Conservation (phyloP, 257 asterid genomes). For the Ligustrum vulgare region DNA sequence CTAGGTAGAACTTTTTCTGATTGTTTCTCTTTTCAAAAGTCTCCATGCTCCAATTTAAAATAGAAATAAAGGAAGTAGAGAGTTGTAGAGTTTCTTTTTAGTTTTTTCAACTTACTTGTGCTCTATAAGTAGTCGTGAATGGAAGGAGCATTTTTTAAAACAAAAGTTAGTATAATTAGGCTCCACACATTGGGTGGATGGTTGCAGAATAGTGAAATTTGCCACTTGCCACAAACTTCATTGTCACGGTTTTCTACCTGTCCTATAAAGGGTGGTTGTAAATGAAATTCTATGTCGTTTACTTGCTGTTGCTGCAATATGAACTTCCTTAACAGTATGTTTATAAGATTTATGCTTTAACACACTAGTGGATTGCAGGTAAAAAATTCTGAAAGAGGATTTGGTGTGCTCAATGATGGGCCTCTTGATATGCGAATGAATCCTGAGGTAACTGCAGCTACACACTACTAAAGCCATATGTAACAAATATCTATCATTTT, state of each 20-base stretch:
- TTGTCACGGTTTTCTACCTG: background rate
- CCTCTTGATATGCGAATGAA: slow-evolving; percentile 99
- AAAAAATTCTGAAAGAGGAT: slow-evolving; percentile 83
- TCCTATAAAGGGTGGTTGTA: background rate
- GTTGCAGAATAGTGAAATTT: too few relatives aligned
- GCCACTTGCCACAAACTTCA: slow-evolving; percentile 1
- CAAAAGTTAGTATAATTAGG: too few relatives aligned
- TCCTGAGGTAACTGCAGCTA: slow-evolving; percentile 66
- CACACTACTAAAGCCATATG: background rate
- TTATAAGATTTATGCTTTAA: background rate
- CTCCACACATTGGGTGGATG: too few relatives aligned
- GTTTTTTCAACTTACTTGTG: too few relatives aligned
- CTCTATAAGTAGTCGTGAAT: too few relatives aligned
- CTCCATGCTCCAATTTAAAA: too few relatives aligned
- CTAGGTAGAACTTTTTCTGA: too few relatives aligned
- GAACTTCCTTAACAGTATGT: background rate
- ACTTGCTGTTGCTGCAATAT: background rate
- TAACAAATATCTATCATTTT: too few relatives aligned
- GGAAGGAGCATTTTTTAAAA: too few relatives aligned
- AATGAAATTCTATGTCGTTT: slow-evolving; percentile 9
- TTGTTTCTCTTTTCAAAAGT: too few relatives aligned
- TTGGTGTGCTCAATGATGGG: slow-evolving; percentile 84
- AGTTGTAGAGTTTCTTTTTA: too few relatives aligned
- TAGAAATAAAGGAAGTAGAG: too few relatives aligned
- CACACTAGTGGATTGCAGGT: slow-evolving; percentile 53